Conservation (phyloP, 2,329 filamentous ascomycete genomes). For the Bipolaris oryzae region DNA sequence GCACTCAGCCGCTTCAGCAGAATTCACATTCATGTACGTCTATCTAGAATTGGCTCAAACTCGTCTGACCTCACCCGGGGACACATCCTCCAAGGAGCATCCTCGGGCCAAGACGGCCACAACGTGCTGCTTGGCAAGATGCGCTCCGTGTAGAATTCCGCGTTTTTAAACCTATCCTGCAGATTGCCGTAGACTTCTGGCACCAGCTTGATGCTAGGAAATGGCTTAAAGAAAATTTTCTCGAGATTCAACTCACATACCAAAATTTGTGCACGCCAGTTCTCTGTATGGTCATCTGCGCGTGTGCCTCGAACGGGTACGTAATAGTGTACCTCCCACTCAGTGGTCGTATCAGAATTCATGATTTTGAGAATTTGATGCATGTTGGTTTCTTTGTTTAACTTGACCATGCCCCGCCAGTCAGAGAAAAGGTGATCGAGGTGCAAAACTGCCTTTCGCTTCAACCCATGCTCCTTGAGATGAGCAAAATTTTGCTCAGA, state of each 20-base stretch:
- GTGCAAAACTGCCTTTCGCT: conserved; percentile 5
- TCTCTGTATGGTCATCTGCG: neutral
- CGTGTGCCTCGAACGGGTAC: neutral
- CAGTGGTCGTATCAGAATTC: neutral
- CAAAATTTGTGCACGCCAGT: neutral
- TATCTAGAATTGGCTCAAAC: neutral
- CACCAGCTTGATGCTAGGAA: neutral
- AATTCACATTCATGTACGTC: too few species aligned
- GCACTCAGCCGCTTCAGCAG: neutral
- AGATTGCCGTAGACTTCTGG: neutral
- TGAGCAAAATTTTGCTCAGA: neutral
- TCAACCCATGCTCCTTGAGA: neutral
- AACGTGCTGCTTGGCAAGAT: conserved; percentile 5
- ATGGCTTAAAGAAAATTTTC: neutral
- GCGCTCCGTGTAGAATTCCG: neutral
- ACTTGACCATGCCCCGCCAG: conserved; percentile 3
- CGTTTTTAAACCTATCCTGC: neutral
- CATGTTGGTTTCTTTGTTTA: neutral
- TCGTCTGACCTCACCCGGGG: neutral
- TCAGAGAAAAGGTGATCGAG: conserved; percentile 13
- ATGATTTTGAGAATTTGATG: neutral
- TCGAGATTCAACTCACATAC: neutral
- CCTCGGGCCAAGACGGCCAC: conserved; percentile 12
- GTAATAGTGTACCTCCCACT: neutral
- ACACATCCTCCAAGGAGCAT: conserved; percentile 7